Percentiles rank a stretch among this genome's conserved stretches.
phyloP scores from a whole-genome alignment of 805 yeast species.

The Spathaspora sp. region DNA sequence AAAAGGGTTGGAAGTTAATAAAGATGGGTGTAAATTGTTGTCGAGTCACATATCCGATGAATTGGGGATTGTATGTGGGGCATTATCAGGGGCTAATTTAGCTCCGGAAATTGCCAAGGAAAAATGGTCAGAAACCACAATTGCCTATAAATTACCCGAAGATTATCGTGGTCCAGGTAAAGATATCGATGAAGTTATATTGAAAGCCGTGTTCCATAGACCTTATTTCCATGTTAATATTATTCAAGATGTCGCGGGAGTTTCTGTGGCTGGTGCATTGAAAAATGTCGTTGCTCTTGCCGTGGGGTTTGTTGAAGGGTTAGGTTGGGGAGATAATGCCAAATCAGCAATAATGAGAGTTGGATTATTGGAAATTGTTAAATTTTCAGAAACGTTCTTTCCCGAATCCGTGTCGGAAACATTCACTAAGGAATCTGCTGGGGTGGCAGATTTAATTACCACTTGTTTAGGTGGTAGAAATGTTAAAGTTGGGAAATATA shows the following conservation, averaged over 20 bases:
- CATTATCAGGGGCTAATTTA: constrained; percentile 45
- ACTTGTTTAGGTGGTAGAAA: constrained; percentile 48
- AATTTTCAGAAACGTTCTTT: constrained; percentile 54
- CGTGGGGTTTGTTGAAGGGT: constrained; percentile 45
- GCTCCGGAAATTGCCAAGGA: constrained; percentile 45
- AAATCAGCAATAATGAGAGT: constrained; percentile 47
- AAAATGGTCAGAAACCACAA: constrained; percentile 46
- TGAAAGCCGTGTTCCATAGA: constrained; percentile 44
- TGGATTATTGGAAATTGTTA: constrained; percentile 41
- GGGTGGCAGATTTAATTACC: constrained; percentile 47
- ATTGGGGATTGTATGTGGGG: constrained; percentile 43
- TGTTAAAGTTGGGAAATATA: constrained; percentile 43
- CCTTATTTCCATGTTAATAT: constrained; percentile 44
- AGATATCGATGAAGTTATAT: constrained; percentile 36
- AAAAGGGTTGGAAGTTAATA: constrained; percentile 43
- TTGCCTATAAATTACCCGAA: constrained; percentile 37
- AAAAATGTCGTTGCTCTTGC: constrained; percentile 45
- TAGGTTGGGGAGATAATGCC: constrained; percentile 49
- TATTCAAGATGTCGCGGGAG: constrained; percentile 44
- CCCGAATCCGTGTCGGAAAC: constrained; percentile 35
- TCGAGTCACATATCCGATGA: constrained; percentile 41
- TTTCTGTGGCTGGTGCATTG: constrained; percentile 45
- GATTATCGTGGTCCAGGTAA: constrained; percentile 39
- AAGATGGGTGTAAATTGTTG: constrained; percentile 41
- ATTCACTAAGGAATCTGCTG: constrained; percentile 43